Evolutionary conservation across 305 asterid species (phyloP).

Genomic region (Andrographis paniculata): DNA sequence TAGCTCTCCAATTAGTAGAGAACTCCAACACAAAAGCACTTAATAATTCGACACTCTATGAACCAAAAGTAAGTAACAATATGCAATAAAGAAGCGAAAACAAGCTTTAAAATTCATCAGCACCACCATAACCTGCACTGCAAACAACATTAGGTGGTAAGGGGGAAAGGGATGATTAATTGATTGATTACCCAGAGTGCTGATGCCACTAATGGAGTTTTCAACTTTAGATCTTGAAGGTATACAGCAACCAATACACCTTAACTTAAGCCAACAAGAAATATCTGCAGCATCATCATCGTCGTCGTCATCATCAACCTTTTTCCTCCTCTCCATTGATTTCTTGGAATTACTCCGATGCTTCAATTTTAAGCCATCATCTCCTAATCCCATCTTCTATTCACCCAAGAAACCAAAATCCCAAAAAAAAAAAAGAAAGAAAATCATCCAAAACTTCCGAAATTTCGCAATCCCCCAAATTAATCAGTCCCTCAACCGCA

Average conservation of each 20-base stretch:
- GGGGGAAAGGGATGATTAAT: neutral
- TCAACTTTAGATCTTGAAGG: slow-evolving; percentile 98
- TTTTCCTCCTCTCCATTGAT: slow-evolving; percentile 45
- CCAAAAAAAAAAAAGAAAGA: no score
- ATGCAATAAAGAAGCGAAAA: slow-evolving; percentile 12
- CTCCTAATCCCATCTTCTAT: slow-evolving; percentile 65
- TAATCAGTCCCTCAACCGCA: slow-evolving; percentile 16
- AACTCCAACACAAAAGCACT: slow-evolving; percentile 1
- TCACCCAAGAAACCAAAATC: no score
- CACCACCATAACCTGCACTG: no score
- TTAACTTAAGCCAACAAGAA: slow-evolving; percentile 76
- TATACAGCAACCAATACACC: slow-evolving; percentile 74
- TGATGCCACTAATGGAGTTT: slow-evolving; percentile 84
- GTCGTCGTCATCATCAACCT: slow-evolving; percentile 17
- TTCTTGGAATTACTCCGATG: slow-evolving; percentile 58
- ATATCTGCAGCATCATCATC: slow-evolving; percentile 26
- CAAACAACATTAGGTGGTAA: slow-evolving; percentile 1
- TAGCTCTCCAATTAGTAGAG: neutral
- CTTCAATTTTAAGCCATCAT: slow-evolving; percentile 56
- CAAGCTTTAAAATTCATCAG: slow-evolving; percentile 9
- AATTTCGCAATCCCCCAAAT: no score
- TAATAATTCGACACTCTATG: slow-evolving; percentile 1
- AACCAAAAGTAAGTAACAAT: slow-evolving; percentile 3
- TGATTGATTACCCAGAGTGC: slow-evolving; percentile 52
- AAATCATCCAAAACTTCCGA: slow-evolving; percentile 36